phyloP scores from a whole-genome alignment of 2,329 filamentous ascomycete species.

The Botrytis sinoallii region DNA sequence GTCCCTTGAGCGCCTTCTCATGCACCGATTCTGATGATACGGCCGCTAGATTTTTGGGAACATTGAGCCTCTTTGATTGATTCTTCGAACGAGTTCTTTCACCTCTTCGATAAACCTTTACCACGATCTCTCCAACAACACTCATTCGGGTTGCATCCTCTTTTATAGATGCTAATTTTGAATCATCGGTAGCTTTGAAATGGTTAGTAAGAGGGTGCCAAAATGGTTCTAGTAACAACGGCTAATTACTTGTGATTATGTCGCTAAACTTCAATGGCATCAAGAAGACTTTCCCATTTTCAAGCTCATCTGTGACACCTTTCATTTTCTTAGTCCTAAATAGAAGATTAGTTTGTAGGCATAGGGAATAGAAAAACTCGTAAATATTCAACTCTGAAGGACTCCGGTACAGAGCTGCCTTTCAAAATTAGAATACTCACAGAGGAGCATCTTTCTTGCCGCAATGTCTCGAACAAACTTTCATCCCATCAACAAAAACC shows the following conservation, averaged over 20 bases:
- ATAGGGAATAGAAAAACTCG: too few species aligned
- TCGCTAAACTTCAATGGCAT: not conserved
- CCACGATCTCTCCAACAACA: not conserved
- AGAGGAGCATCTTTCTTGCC: not conserved
- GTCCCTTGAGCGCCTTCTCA: slow-evolving; percentile 4
- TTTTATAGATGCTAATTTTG: not conserved
- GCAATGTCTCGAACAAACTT: rapidly evolving
- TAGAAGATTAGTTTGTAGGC: not conserved
- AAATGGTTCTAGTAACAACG: rapidly evolving
- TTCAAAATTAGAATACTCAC: not conserved
- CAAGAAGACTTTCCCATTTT: not conserved
- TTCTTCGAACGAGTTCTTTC: too few species aligned
- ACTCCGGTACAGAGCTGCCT: not conserved
- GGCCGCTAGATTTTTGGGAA: too few species aligned
- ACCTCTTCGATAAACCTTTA: not conserved
- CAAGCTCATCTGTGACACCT: not conserved
- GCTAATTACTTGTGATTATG: not conserved
- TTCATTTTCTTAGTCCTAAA: rapidly evolving
- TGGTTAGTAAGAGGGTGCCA: not conserved
- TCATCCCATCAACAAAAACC: not conserved
- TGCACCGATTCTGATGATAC: not conserved
- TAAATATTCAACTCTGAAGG: too few species aligned
- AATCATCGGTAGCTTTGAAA: not conserved
- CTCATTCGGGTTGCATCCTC: not conserved
- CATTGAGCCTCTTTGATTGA: too few species aligned